Conservation (phyloP, 2,329 filamentous ascomycete genomes). For the Fusarium acutatum region DNA sequence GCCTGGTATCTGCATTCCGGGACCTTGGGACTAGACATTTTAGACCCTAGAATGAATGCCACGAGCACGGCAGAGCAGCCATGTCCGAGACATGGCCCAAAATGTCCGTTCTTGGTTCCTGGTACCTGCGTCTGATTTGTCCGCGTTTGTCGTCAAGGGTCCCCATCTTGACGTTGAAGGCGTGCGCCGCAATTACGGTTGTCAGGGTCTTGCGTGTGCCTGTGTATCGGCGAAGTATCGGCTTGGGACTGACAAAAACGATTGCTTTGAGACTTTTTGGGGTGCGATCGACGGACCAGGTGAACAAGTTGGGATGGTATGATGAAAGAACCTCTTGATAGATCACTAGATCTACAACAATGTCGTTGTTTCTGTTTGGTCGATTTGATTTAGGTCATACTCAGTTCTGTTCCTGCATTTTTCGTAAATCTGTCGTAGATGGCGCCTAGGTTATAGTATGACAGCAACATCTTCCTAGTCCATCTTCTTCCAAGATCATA, state of each 20-base stretch:
- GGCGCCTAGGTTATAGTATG: neutral
- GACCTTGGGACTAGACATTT: slow-evolving; percentile 6
- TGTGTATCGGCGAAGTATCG: neutral
- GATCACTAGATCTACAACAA: slow-evolving; percentile 12
- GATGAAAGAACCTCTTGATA: neutral
- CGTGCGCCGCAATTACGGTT: neutral
- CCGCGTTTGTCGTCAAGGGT: neutral
- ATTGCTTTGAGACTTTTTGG: neutral
- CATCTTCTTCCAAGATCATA: neutral
- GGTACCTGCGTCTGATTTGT: slow-evolving; percentile 30
- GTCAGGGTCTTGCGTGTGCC: slow-evolving; percentile 7
- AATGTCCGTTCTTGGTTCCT: slow-evolving; percentile 15
- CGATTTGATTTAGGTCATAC: neutral
- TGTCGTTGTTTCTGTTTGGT: neutral
- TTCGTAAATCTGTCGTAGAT: neutral
- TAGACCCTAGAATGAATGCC: slow-evolving; percentile 1
- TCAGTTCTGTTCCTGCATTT: neutral
- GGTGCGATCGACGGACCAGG: neutral
- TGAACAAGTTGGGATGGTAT: neutral
- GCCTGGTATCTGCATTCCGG: slow-evolving; percentile 25
- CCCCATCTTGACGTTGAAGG: slow-evolving; percentile 5
- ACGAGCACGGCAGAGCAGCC: slow-evolving; percentile 4
- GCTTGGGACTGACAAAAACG: neutral
- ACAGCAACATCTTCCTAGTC: neutral
- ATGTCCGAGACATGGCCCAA: slow-evolving; percentile 4